Conservation (phyloP, 2,329 filamentous ascomycete genomes). For the Curvularia spicifera region DNA sequence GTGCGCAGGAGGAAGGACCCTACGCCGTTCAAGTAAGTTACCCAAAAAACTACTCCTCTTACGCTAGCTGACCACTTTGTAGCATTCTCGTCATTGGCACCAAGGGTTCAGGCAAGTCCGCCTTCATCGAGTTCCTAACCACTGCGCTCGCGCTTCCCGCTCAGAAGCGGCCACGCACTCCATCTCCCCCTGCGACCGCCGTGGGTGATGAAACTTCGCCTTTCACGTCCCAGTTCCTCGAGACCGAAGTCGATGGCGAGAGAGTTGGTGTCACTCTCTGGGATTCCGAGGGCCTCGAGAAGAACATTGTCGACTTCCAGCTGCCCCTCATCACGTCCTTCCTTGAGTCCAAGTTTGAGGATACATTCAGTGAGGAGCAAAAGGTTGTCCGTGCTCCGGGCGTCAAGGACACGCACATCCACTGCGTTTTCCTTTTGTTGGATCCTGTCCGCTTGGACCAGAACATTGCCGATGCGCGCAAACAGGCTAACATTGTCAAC, state of each 20-base stretch:
- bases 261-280: conserved; percentile 91
- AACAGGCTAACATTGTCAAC: conserved; percentile 58
- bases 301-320: conserved; percentile 93
- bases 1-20: conserved; percentile 94
- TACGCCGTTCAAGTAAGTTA: conserved; percentile 93
- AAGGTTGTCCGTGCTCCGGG: conserved; percentile 94
- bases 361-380: conserved; percentile 96
- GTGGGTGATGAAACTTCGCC: conserved; percentile 53
- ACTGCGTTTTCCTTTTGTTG: conserved; percentile 90
- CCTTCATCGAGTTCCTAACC: conserved; percentile 94
- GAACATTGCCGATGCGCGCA: conserved; percentile 72
- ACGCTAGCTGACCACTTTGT: conserved; percentile 22
- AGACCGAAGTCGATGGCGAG: conserved; percentile 93
- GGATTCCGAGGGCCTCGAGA: conserved; percentile 95
- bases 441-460: conserved; percentile 85
- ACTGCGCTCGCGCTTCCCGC: conserved; percentile 81
- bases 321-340: conserved; percentile 89
- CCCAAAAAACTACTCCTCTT: neutral
- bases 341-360: conserved; percentile 97
- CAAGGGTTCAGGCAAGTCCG: conserved; percentile 89
- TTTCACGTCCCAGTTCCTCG: conserved; percentile 87
- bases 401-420: conserved; percentile 94
- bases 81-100: conserved; percentile 92
- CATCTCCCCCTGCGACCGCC: conserved; percentile 54
- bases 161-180: conserved; percentile 68